phyloP scores from a whole-genome alignment of 1,139 yeast genomes.

The Suhomyces wounanorum region DNA sequence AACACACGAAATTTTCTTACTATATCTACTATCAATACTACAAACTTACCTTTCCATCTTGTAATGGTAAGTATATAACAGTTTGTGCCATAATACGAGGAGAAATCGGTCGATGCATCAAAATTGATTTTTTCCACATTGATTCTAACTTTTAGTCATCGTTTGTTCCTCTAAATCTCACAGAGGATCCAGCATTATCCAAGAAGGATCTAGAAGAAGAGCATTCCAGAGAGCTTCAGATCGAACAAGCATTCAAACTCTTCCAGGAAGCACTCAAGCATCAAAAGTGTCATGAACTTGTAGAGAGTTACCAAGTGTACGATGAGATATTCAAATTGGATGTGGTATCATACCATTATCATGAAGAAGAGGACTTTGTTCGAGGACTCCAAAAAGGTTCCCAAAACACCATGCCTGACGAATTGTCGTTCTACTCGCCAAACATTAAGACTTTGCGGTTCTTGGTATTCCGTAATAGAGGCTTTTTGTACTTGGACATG shows the following conservation, averaged over 20 bases:
- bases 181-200: conserved; percentile 61
- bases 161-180: conserved; percentile 77
- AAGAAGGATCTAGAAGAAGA: conserved; percentile 70
- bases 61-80: neutral
- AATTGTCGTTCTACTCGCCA: conserved; percentile 57
- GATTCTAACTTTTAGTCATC: conserved; percentile 46
- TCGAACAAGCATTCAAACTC: conserved; percentile 81
- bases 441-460: conserved; percentile 73
- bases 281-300: conserved; percentile 54
- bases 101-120: neutral
- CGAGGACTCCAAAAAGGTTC: conserved; percentile 46
- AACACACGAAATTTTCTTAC: neutral
- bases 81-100: neutral
- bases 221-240: conserved; percentile 83
- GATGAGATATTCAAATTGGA: conserved; percentile 67
- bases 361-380: conserved; percentile 41
- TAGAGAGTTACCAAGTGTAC: conserved; percentile 57
- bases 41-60: neutral
- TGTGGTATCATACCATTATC: conserved; percentile 56
- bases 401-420: conserved; percentile 38
- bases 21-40: neutral
- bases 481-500: conserved; percentile 64
- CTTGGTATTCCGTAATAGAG: conserved; percentile 79
- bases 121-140: neutral
- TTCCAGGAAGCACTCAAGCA: conserved; percentile 69